Percentiles rank a stretch among this genome's conserved stretches.
Evolutionary conservation across 495 filamentous ascomycete species (phyloP).

Genomic region (Daldinia grandis): DNA sequence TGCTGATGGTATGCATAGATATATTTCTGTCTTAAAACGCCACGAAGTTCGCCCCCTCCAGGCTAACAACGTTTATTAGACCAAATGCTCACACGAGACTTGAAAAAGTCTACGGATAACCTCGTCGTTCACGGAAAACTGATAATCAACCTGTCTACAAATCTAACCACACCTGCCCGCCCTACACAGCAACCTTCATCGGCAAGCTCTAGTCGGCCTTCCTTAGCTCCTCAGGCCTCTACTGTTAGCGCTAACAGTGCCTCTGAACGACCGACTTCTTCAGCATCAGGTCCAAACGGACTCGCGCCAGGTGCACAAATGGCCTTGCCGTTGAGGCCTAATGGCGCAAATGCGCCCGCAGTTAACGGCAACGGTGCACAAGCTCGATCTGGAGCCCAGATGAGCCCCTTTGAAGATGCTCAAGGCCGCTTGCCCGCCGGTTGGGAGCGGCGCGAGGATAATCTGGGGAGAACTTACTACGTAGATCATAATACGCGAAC

Average conservation of each 20-base stretch:
- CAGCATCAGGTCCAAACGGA: constrained; percentile 56
- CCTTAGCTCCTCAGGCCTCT: constrained; percentile 52
- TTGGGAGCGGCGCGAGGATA: constrained; percentile 96
- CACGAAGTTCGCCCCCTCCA: not conserved
- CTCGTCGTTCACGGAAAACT: constrained; percentile 97
- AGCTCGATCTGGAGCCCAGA: constrained; percentile 60
- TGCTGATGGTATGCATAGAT: constrained; percentile 77
- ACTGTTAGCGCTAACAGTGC: constrained; percentile 46
- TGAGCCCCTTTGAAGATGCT: constrained; percentile 94
- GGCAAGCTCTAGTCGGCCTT: constrained; percentile 53
- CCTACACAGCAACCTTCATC: constrained; percentile 38
- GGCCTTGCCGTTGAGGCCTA: constrained; percentile 48
- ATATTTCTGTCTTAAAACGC: not conserved
- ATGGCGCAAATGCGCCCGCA: constrained; percentile 51
- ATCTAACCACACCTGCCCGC: constrained; percentile 64
- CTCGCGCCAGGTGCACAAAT: constrained; percentile 42
- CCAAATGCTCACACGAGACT: constrained; percentile 97
- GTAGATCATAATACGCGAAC: constrained; percentile 98
- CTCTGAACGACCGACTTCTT: constrained; percentile 52
- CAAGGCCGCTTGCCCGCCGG: constrained; percentile 91
- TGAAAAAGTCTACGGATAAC: constrained; percentile 98
- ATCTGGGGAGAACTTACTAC: constrained; percentile 97
- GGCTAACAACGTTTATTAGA: constrained; percentile 46
- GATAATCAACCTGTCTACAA: constrained; percentile 93
- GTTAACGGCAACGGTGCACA: constrained; percentile 46